Evolutionary conservation across 495 filamentous ascomycete species (phyloP), one percentile per base, ranked within the genome.

Genomic region (Neurospora cerealis): DNA sequence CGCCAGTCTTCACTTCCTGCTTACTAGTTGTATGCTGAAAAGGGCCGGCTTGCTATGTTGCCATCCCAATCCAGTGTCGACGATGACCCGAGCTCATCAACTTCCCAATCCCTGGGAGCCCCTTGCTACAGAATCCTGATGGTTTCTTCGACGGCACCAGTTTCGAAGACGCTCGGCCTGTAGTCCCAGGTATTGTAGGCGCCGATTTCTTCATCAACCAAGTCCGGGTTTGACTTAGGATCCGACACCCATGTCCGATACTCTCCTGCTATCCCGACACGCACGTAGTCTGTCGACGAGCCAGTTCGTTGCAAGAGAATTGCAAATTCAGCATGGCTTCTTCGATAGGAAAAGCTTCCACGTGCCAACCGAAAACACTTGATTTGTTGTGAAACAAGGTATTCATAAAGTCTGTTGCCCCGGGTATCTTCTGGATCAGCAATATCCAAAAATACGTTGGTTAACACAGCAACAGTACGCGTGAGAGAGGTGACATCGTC

Each of bases 161-260:
- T 28, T 28, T 60, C 21, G 24, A 60, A 60, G 2, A 28, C 0
- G 1, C 21, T 60, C 0, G 48, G 24, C 11, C 24, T 6, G 48
- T 32, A n/a, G n/a, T 60, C 48, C 48, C 48, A 60, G 21, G 5
- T 5, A 60, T 2, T 0, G 6, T 0, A 0, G 1, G n/a, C 0
- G 7, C 1, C 19, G 0, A n/a, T 1, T n/a, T 0, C 0, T 44
- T 0, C 6, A 44, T 19, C 13, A 17, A 6, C 39, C 39, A 2
- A 2, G 2, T 40, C 39, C 4, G 0, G 4, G 13, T 4, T 40
- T 42, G 40, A 39, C 5, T 34, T 2, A 34, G 2, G 36, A 36
- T 8, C 5, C 13, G 4, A 1, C 39, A 41, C 13, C 40, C 40
- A 41, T 0, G 0, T 0, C 40, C 40, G 41, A 44, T 0, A 3